Evolutionary conservation across 1,284 basidiomycete genomes (phyloP).

Genomic region (Veloporphyrellus conicus): DNA sequence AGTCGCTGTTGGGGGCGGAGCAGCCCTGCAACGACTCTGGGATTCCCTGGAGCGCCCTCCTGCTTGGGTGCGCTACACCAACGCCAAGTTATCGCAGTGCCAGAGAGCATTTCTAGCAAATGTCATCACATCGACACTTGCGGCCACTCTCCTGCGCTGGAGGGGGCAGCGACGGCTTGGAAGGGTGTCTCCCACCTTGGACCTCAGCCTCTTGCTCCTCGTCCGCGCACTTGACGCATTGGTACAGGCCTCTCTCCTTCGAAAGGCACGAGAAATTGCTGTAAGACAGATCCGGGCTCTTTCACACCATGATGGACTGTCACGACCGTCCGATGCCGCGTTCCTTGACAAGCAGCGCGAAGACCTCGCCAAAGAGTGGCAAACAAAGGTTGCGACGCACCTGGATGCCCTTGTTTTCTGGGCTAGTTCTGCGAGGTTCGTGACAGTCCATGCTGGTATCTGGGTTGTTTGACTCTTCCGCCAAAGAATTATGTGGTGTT

Average conservation of each 20-base stretch:
- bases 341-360: slow-evolving; percentile 5
- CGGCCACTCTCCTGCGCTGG: slow-evolving; percentile 53
- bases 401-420: slow-evolving; percentile 70
- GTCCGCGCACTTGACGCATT: slow-evolving; percentile 66
- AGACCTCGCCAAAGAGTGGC: slow-evolving; percentile 13
- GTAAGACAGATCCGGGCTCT: background rate
- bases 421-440: slow-evolving; percentile 68
- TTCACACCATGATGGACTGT: background rate
- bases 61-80: background rate
- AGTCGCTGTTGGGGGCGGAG: slow-evolving; percentile 59
- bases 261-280: slow-evolving; percentile 8
- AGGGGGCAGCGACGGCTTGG: slow-evolving; percentile 8
- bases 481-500: slow-evolving; percentile 78
- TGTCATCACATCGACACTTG: slow-evolving; percentile 52
- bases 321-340: slow-evolving; percentile 1
- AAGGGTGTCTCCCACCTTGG: slow-evolving; percentile 52
- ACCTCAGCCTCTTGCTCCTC: slow-evolving; percentile 62
- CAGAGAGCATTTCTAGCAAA: slow-evolving; percentile 58
- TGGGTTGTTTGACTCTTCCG: slow-evolving; percentile 4
- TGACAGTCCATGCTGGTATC: slow-evolving; percentile 7
- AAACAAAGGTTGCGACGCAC: slow-evolving; percentile 34
- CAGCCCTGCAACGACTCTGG: slow-evolving; percentile 48
- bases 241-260: slow-evolving; percentile 39
- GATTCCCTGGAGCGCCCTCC: slow-evolving; percentile 27
- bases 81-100: slow-evolving; percentile 19